Evolutionary conservation across 371 early-diverging fungal species (phyloP).

Genomic region (Apophysomyces trapeziformis): DNA sequence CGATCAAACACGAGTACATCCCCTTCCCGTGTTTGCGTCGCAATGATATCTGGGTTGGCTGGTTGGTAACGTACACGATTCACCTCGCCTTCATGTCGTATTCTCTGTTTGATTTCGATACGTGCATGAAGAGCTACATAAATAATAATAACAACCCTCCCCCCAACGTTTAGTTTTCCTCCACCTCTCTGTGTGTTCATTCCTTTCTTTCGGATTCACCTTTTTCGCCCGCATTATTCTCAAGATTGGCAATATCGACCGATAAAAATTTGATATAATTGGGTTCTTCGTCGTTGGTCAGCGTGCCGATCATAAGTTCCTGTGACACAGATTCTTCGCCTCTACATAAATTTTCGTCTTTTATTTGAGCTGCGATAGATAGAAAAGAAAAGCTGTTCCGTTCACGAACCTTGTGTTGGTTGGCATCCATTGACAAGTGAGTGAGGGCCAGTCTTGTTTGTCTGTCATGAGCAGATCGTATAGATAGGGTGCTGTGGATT

Average conservation of each 20-base stretch:
- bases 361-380: neutral
- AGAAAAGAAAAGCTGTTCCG: neutral
- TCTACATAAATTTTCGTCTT: neutral
- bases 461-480: conserved; percentile 99
- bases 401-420: conserved; percentile 78
- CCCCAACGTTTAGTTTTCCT: neutral
- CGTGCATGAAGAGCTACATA: conserved; percentile 9
- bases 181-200: too few relatives aligned
- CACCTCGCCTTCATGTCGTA: conserved; percentile 96
- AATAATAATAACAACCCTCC: neutral
- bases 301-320: conserved; percentile 92
- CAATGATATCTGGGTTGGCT: conserved; percentile 93
- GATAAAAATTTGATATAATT: conserved; percentile 96
- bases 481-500: conserved; percentile 98
- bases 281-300: conserved; percentile 95
- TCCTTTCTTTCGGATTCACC: conserved; percentile 24
- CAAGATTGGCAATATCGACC: conserved; percentile 86
- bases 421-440: conserved; percentile 99
- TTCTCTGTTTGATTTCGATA: conserved; percentile 85
- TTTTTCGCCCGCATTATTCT: conserved; percentile 70
- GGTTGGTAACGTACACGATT: conserved; percentile 97
- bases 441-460: conserved; percentile 97
- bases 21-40: conserved; percentile 89
- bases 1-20: conserved; percentile 97
- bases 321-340: conserved; percentile 89